Evolutionary conservation across 2,329 filamentous ascomycete species (phyloP), one percentile per base, ranked within the genome.

Genomic region (Bipolaris oryzae): DNA sequence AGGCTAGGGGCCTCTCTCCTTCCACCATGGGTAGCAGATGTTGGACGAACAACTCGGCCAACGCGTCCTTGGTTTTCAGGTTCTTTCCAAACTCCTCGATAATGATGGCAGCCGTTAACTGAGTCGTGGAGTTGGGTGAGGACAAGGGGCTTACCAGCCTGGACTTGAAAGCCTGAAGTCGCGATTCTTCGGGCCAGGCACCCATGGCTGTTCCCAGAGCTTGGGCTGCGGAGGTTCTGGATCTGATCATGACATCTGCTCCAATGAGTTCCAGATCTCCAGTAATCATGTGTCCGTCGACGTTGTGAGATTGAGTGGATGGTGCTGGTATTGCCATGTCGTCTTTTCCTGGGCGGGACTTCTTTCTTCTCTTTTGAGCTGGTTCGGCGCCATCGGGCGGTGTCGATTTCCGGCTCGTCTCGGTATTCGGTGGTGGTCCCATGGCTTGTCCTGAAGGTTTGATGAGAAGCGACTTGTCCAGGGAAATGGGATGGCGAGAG

Each of bases 281-380:
- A 73, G 94, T 91, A 81, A 99, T 92, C 89, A 99, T 97, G 66
- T 96, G 93, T 9, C 93, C 95, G 74, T 99, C 95, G 16, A 99
- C 92, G 74, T 99, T 96, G 76, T 99, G 95, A 7, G 70, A 70
- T 7, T 59, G 58, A 1, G 89, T 86, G n/a, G 89, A 84, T 3
- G 84, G 78, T 1, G 85, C 79, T 1, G 84, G 79, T 7, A 84
- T 77, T 25, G 64, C 57, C 45, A 69, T 67, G 13, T 76, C 75
- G 20, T 93, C 89, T 52, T 95, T 91, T 18, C 85, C 79, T 54
- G 82, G 83, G 79, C 96, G 96, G 0, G 90, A 90, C 76, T 92
- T 96, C 58, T 92, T 87, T 33, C 92, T 85, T 62, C 91, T 88
- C 77, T 95, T 89, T 73, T 92, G 91, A 2, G 87, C 81, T 13